Evolutionary conservation across 164 flowering plant species (phyloP), one percentile per base, ranked within the genome.

Genomic region (Akebia trifoliata): DNA sequence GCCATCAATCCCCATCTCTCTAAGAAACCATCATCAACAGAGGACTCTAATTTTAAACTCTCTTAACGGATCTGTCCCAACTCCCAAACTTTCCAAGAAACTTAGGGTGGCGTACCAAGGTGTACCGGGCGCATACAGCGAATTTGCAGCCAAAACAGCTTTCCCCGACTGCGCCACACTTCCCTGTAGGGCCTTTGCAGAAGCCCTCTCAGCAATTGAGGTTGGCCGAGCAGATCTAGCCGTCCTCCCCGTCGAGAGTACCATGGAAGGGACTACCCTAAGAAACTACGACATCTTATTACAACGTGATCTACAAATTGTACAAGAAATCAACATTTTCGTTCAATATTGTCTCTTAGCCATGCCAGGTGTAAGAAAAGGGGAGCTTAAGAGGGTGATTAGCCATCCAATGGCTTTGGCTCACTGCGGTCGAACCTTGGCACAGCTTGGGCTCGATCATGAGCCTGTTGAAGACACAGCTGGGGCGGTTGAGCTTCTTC

Each of bases 401-500:
- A 69, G 69, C 54, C 73, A 69, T 43, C 69, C 73, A 25, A 45
- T 69, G 55, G 73, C 73, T 31, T 60, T 69, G 35, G 69, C 73
- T 4, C 73, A 69, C 46, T 69, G 73, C 35, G 62, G 62, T 28
- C 49, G 65, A 12, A 14, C 53, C 36, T 45, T 69, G 31, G 56
- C 69, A 7, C 54, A 52, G 47, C 59, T 69, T 21, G 73, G 73
- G 12, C 62, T 69, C 2, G 59, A 60, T 26, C 59, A 51, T 9
- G 66, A 64, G 26, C 32, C 69, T 0, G 73, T 69, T 28, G 73
- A 69, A 6, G 73, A 69, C 44, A 69, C 73, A 3, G 73, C 73
- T 8, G 69, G 73, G n/a, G 73, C 73, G 8, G 69, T 69, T 3
- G 63, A 69, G 69, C 59, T 69, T 17, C 62, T 69, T n/a, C 57